Evolutionary conservation across 2,329 filamentous ascomycete genomes (phyloP).

Genomic region (Metarhizium album): DNA sequence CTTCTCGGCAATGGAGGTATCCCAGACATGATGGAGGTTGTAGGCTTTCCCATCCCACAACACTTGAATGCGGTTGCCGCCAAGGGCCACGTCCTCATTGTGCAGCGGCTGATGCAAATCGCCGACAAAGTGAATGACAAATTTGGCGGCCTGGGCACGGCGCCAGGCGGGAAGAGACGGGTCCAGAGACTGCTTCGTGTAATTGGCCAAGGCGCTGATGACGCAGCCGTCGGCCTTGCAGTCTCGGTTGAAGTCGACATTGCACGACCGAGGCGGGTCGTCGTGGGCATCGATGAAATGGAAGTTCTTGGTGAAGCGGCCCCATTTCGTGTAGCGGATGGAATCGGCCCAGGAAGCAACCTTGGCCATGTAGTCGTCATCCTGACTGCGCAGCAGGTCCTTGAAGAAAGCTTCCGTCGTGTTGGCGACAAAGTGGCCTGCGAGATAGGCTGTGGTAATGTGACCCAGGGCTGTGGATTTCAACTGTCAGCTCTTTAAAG

Average conservation of each 20-base stretch:
- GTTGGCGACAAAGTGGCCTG: constrained; percentile 47
- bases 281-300: constrained; percentile 63
- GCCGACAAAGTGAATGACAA: constrained; percentile 57
- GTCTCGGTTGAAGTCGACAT: constrained; percentile 48
- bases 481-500: not conserved
- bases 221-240: constrained; percentile 53
- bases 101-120: constrained; percentile 62
- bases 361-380: constrained; percentile 47
- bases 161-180: constrained; percentile 30
- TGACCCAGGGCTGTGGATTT: constrained; percentile 44
- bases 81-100: constrained; percentile 50
- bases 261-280: constrained; percentile 44
- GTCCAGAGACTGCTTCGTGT: constrained; percentile 45
- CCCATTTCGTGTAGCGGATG: constrained; percentile 53
- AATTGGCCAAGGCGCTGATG: constrained; percentile 48
- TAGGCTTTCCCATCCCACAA: constrained; percentile 43
- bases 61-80: constrained; percentile 60
- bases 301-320: constrained; percentile 49
- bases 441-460: constrained; percentile 54
- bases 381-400: constrained; percentile 41
- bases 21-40: constrained; percentile 67
- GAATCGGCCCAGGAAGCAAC: constrained; percentile 60
- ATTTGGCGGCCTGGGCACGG: constrained; percentile 51
- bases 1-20: constrained; percentile 57
- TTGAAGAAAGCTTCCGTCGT: constrained; percentile 47